Evolutionary conservation across 2,329 filamentous ascomycete genomes (phyloP).

Genomic region (Aspergillus texensis): DNA sequence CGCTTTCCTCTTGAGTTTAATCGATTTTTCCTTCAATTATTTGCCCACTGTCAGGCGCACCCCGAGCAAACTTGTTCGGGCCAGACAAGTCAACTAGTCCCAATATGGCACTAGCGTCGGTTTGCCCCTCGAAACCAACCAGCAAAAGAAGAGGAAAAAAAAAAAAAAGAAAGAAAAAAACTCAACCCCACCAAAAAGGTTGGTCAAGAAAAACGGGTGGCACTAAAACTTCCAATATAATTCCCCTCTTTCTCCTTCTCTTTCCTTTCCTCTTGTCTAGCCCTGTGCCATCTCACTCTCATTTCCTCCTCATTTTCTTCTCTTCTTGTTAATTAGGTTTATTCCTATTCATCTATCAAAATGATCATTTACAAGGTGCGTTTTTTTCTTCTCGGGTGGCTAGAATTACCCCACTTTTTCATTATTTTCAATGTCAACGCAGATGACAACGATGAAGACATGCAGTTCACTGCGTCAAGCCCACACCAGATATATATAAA

Average conservation of each 20-base stretch:
- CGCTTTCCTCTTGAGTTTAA: background rate
- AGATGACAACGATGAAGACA: background rate
- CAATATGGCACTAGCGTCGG: slow-evolving; percentile 15
- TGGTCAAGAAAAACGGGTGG: slow-evolving; percentile 14
- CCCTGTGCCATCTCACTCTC: background rate
- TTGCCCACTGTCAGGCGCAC: background rate
- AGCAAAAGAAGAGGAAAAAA: slow-evolving; percentile 15
- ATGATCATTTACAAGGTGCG: slow-evolving; percentile 75
- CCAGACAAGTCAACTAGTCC: slow-evolving; percentile 16
- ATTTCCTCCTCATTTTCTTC: slow-evolving; percentile 28
- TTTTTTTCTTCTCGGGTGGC: background rate
- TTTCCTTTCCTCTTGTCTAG: background rate
- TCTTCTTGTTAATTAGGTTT: slow-evolving; percentile 31
- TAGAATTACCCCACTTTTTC: background rate
- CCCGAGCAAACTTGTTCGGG: background rate
- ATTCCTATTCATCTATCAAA: slow-evolving; percentile 49
- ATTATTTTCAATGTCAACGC: background rate
- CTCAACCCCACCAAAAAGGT: slow-evolving; percentile 23
- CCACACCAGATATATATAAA: background rate
- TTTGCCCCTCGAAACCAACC: slow-evolving; percentile 19
- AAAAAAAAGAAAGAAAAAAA: slow-evolving; percentile 2
- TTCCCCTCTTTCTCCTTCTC: slow-evolving; percentile 26
- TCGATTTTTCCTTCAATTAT: background rate
- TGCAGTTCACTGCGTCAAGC: background rate
- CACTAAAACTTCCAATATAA: slow-evolving; percentile 33